These are phyloP conservation scores for Solidago caesia DNA, from an alignment of 129 eudicot species.

Conservation along the genomic window DNA sequence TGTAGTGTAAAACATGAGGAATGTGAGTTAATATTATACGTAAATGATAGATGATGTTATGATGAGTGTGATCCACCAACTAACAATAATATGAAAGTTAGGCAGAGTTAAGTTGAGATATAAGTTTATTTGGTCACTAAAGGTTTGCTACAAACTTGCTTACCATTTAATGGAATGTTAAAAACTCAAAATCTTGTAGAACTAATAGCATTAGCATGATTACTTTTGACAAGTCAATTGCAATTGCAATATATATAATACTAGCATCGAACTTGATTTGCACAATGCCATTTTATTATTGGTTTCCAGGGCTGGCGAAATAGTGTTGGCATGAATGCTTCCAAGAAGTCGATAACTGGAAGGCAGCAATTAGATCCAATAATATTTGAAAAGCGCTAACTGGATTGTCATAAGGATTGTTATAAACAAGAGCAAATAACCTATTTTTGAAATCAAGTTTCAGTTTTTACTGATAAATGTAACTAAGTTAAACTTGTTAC, in stretches of 20 bases:
- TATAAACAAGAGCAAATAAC: not conserved
- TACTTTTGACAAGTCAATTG: too few relatives aligned
- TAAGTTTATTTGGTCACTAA: not conserved
- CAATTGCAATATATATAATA: too few relatives aligned
- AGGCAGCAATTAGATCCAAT: not conserved
- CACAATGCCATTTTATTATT: too few relatives aligned
- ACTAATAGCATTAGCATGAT: too few relatives aligned
- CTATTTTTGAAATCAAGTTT: too few relatives aligned
- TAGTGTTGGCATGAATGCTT: not conserved
- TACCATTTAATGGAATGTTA: not conserved
- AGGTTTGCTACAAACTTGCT: not conserved
- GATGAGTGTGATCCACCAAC: constrained; percentile 16
- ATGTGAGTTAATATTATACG: not conserved
- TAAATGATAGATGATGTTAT: not conserved
- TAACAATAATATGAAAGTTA: not conserved
- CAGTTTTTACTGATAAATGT: too few relatives aligned
- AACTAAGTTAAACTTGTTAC: too few relatives aligned
- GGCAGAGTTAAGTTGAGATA: constrained; percentile 7
- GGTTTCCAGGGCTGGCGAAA: too few relatives aligned
- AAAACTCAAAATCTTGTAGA: too few relatives aligned
- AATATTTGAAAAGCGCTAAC: not conserved
- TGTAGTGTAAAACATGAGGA: not conserved
- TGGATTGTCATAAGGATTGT: constrained; percentile 8
- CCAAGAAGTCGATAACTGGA: not conserved
- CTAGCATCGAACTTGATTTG: too few relatives aligned